Evolutionary conservation across 352 stramenopile species (phyloP), one percentile per base, ranked within the genome.

Genomic region (Globisporangium acanthophoron): DNA sequence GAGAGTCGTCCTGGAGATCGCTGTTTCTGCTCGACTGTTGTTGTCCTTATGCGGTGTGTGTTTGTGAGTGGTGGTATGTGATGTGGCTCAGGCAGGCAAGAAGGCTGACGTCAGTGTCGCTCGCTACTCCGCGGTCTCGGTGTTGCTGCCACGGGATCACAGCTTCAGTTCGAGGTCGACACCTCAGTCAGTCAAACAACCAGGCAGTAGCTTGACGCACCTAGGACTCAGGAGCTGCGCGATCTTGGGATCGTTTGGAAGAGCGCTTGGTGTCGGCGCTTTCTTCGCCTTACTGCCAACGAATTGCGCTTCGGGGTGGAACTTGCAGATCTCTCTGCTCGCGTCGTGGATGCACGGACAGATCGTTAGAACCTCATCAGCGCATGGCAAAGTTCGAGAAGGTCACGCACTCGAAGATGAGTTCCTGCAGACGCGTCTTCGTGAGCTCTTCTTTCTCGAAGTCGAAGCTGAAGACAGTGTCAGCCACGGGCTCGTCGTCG

Each of bases 401-500:
- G 20, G 9, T 2, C 7, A 76, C 84, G 40, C 69, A 93, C 84
- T 94, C 84, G 48, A 90, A 91, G 47, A 96, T 94, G 33, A 96
- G 81, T 52, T 94, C 81, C 58, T 96, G 87, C 9, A 96, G 71
- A 3, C 84, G 76, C 40, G 62, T 57, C 66, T 95, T 92, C 21
- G 80, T 91, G 29, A 94, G 64, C 40, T 93, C 75, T 59, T 93
- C 82, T 57, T 92, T 94, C 46, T 96, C 87, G 62, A 95, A 95
- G 55, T 96, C 85, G 55, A 96, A 96, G 67, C 85, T 92, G 53
- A 96, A 96, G 50, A 52, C 56, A 41, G 58, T 65, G 43, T 92
- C 80, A 29, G 80, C 86, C 31, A 85, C 72, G 16, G 92, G 91
- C 59, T 98, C 92, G 63, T 98, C 87, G 16, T 97, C 88, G n/a